phyloP scores from a whole-genome alignment of 2,329 filamentous ascomycete genomes.

The Fusarium redolens region DNA sequence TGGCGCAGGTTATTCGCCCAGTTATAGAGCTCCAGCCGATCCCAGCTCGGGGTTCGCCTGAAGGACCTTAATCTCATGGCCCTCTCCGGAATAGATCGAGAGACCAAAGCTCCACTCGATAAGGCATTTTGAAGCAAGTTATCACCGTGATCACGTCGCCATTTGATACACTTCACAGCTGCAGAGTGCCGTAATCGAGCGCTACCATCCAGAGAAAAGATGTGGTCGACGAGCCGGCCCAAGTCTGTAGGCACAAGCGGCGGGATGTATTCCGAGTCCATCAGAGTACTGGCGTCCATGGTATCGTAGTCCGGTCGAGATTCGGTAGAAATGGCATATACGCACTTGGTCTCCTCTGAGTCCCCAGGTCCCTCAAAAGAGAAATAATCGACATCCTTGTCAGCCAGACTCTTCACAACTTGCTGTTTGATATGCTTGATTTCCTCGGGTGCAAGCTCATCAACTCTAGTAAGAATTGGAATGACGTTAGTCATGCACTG shows the following conservation, averaged over 20 bases:
- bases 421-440: constrained; percentile 69
- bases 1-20: constrained; percentile 53
- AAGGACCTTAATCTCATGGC: constrained; percentile 31
- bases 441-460: constrained; percentile 71
- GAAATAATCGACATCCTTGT: constrained; percentile 72
- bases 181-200: constrained; percentile 85
- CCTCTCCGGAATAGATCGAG: constrained; percentile 30
- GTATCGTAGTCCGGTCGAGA: constrained; percentile 77
- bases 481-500: constrained; percentile 84
- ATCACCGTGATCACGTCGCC: constrained; percentile 61
- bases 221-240: constrained; percentile 70
- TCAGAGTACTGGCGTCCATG: constrained; percentile 93
- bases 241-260: constrained; percentile 84
- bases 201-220: constrained; percentile 83
- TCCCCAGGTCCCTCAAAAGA: constrained; percentile 63
- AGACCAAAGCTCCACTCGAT: constrained; percentile 26
- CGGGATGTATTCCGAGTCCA: constrained; percentile 90
- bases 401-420: constrained; percentile 66
- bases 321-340: constrained; percentile 83
- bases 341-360: constrained; percentile 52
- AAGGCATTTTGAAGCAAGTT: constrained; percentile 33
- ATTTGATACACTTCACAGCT: constrained; percentile 82
- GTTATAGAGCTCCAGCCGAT: constrained; percentile 50
- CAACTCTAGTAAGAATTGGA: constrained; percentile 81
- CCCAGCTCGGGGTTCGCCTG: constrained; percentile 42